Conservation (phyloP, 78 protist species). For the Emiliania huxleyi region DNA sequence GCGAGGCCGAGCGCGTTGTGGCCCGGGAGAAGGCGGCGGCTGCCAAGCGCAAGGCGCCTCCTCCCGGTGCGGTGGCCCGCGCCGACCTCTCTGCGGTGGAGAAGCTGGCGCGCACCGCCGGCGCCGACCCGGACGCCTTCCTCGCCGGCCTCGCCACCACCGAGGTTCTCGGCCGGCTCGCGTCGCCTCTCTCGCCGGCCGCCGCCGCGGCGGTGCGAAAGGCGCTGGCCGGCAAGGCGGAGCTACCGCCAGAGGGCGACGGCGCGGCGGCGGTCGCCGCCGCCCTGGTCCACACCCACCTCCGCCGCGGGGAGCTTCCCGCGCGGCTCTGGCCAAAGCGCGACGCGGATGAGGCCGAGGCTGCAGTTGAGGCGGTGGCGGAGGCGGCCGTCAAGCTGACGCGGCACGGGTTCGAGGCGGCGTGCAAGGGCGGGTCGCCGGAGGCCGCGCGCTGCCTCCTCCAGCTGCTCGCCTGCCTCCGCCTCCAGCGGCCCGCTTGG, state of each 20-base stretch:
- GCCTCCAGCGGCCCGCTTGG: neutral
- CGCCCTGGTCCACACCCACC: neutral
- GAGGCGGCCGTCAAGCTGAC: neutral
- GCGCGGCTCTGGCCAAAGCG: neutral
- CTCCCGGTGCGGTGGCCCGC: neutral
- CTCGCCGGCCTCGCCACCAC: neutral
- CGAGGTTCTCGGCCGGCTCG: neutral
- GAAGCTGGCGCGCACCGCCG: neutral
- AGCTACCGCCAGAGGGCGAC: neutral
- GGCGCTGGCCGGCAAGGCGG: neutral
- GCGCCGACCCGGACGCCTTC: neutral
- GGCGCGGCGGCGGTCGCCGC: neutral
- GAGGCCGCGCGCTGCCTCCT: neutral
- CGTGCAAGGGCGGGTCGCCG: neutral
- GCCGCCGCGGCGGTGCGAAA: neutral
- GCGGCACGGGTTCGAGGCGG: neutral
- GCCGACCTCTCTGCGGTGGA: neutral
- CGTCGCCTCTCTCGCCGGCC: neutral
- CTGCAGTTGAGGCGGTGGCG: neutral
- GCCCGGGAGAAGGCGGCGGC: neutral
- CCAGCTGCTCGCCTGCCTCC: neutral
- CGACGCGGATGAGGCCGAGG: neutral
- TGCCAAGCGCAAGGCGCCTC: neutral
- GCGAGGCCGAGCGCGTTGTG: neutral
- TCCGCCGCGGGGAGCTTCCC: neutral